Base-by-base conservation (phyloP, 2,329 filamentous ascomycete species). In the Claviceps monticola region DNA sequence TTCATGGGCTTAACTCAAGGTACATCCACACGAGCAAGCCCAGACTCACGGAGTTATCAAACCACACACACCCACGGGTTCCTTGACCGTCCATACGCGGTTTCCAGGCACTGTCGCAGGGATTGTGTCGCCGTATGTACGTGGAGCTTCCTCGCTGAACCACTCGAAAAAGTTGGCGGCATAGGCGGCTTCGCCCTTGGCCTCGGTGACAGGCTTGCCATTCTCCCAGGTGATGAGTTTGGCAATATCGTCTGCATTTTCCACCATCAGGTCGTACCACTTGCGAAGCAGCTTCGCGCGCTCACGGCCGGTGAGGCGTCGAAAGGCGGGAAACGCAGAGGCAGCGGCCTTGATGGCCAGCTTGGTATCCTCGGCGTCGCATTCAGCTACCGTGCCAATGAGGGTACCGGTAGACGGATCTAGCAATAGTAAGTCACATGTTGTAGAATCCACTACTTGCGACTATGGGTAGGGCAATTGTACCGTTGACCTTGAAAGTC, bases 141-240 rank as follows among this genome's bases (percentile, higher is more conserved):
- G 72, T 2, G 84, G 84, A 2, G 86, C 86, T 69, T 89, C 86
- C 65, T 88, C 86, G 56, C 78, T 80, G 66, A 89, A 90, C 86
- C 86, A 90, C 67, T 88, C 83, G 55, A 88, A 79, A 66, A 88
- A 90, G 64, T 75, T 80, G 53, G 85, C 81, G 8, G 85, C 84
- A 60, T 89, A 89, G 38, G 74, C 71, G 7, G 82, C 79, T 69
- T 90, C 86, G 39, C 81, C 83, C 63, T 79, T 80, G 38, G 86
- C 83, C 62, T 90, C 86, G 34, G 84, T 79, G 29, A 86, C 62
- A 1, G 88, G 86, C 72, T 95, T 95, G 57, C 88, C 88, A 58
- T 94, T 94, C 72, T 95, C 88, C 82, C 84, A 87, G 41, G 88
- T 93, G 61, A 95, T 89, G 55, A 95, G 74, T 55, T 75, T 87